A percentile compares a stretch with the other conserved stretches of the same genome.
Conservation (phyloP, 192 early-diverging fungal genomes). For the Backusella tuberculispora region DNA sequence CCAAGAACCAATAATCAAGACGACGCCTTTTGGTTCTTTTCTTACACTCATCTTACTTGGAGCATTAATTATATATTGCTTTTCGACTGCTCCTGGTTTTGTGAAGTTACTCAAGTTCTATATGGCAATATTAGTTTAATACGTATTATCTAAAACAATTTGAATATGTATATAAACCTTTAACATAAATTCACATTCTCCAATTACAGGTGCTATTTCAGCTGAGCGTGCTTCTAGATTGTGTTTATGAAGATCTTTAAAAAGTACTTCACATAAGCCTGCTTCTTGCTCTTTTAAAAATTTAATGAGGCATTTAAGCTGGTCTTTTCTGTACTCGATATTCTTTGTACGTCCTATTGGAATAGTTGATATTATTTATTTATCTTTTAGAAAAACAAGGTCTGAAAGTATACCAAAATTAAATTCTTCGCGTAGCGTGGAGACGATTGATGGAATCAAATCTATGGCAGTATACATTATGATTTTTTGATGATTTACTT, state of each 20-base stretch:
- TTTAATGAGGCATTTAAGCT: background rate
- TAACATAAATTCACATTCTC: constrained; percentile 14
- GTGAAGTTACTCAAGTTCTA: constrained; percentile 65
- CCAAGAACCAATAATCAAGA: constrained; percentile 65
- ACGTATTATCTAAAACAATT: background rate
- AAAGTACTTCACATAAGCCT: background rate
- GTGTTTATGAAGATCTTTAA: constrained; percentile 15
- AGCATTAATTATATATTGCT: constrained; percentile 42
- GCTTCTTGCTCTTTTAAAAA: constrained; percentile 12
- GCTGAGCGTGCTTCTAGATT: background rate
- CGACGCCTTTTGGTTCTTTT: constrained; percentile 78
- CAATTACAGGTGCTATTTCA: constrained; percentile 16
- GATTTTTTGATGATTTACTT: background rate
- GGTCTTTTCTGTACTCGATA: constrained; percentile 1
- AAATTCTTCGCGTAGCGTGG: background rate
- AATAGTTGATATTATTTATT: background rate
- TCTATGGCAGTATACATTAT: constrained; percentile 1
- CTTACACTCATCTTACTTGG: constrained; percentile 56
- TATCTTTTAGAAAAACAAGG: background rate
- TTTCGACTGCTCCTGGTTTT: constrained; percentile 45
- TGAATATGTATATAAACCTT: constrained; percentile 2
- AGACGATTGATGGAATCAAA: constrained; percentile 3
- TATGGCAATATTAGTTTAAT: background rate
- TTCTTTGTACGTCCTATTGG: background rate
- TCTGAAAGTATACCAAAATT: background rate